Conservation (phyloP, 495 filamentous ascomycete genomes). For the Physcia stellaris region DNA sequence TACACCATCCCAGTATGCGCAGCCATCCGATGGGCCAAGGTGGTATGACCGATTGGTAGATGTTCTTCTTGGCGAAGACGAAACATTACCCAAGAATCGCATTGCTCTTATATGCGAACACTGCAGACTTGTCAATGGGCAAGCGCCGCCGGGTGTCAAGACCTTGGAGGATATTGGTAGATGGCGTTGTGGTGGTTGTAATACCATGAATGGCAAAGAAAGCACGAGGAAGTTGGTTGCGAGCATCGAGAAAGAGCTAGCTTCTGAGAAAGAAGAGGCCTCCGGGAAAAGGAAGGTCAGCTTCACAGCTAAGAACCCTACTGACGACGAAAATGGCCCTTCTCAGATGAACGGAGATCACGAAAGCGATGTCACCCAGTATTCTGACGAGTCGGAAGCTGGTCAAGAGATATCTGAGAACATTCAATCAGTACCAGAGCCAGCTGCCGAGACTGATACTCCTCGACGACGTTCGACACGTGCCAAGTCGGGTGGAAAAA, state of each 20-base stretch:
- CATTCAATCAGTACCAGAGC: neutral
- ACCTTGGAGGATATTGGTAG: constrained; percentile 65
- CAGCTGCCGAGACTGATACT: neutral
- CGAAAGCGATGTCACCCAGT: constrained; percentile 13
- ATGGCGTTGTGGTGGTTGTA: constrained; percentile 83
- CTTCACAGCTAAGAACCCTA: no score
- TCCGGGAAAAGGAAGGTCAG: no score
- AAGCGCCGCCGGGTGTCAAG: constrained; percentile 79
- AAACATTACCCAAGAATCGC: constrained; percentile 81
- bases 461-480: constrained; percentile 1
- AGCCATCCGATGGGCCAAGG: constrained; percentile 38
- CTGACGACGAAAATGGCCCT: no score
- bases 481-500: neutral
- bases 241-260: constrained; percentile 21
- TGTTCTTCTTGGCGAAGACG: constrained; percentile 86
- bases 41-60: constrained; percentile 96
- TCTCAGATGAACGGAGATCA: constrained; percentile 1
- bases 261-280: constrained; percentile 7
- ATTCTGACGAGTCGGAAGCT: constrained; percentile 3
- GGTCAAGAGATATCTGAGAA: neutral
- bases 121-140: constrained; percentile 88
- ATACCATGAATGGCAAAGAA: constrained; percentile 71
- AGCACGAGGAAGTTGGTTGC: constrained; percentile 53
- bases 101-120: constrained; percentile 72
- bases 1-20: constrained; percentile 29